Evolutionary conservation across 2,329 filamentous ascomycete genomes (phyloP).

Genomic region (Fusarium stilboides): DNA sequence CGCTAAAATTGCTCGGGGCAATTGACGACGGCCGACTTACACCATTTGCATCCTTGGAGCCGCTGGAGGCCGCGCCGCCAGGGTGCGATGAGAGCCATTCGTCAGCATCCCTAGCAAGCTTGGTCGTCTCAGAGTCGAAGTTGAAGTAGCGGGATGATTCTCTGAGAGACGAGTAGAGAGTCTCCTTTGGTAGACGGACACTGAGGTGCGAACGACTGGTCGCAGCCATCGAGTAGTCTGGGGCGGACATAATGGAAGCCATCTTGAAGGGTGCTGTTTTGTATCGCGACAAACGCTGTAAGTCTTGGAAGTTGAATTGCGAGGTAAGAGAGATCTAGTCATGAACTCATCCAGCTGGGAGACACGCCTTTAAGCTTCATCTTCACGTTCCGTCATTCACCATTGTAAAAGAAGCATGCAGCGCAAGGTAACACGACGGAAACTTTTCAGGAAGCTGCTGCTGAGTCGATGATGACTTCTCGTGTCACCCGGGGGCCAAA

Average conservation of each 20-base stretch:
- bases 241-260: constrained; percentile 50
- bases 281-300: background rate
- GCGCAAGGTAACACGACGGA: constrained; percentile 24
- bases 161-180: constrained; percentile 45
- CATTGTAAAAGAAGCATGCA: constrained; percentile 1
- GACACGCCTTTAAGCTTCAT: constrained; percentile 30
- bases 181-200: constrained; percentile 46
- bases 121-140: constrained; percentile 45
- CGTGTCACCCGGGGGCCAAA: constrained; percentile 33
- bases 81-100: constrained; percentile 46
- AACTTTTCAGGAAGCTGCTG: constrained; percentile 21
- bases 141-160: constrained; percentile 48
- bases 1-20: constrained; percentile 43
- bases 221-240: constrained; percentile 49
- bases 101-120: constrained; percentile 41
- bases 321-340: background rate
- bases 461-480: constrained; percentile 25
- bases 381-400: background rate
- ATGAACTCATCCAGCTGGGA: background rate
- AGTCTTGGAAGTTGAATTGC: background rate
- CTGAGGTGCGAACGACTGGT: constrained; percentile 46
- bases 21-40: constrained; percentile 45
- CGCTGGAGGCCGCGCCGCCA: constrained; percentile 17
- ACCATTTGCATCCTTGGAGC: constrained; percentile 43
- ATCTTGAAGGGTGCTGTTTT: constrained; percentile 31